phyloP scores from a whole-genome alignment of 2,329 filamentous ascomycete species.

The Fusarium sp. region DNA sequence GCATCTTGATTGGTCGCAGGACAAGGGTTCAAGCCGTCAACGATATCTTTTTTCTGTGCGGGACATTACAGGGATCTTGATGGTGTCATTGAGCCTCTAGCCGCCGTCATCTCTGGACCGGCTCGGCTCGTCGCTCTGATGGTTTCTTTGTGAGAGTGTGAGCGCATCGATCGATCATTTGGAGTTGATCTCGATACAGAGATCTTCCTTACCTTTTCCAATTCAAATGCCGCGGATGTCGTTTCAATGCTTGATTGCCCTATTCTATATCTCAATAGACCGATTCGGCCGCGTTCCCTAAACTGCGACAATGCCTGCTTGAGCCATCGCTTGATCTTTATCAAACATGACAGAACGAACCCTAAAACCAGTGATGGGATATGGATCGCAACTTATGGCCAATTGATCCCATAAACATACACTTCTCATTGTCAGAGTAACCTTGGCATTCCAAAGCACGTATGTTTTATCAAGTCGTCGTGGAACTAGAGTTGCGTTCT shows the following conservation, averaged over 20 bases:
- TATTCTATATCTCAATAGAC: not conserved
- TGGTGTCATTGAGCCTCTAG: conserved; percentile 36
- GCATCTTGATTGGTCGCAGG: conserved; percentile 25
- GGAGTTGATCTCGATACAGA: not conserved
- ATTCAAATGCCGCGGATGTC: not conserved
- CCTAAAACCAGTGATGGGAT: not conserved
- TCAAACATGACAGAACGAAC: not conserved
- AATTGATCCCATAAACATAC: not conserved
- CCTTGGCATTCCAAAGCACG: not conserved
- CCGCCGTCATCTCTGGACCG: conserved; percentile 13
- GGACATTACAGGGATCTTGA: conserved; percentile 32
- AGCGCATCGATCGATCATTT: not conserved
- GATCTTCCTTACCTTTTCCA: not conserved
- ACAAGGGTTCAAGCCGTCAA: conserved; percentile 33
- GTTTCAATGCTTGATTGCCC: not conserved
- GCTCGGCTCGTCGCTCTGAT: conserved; percentile 6
- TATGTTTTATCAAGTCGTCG: not conserved
- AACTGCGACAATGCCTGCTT: not conserved
- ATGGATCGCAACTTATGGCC: conserved; percentile 7
- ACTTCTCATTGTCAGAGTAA: not conserved
- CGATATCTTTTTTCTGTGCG: conserved; percentile 26
- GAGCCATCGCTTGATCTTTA: not conserved
- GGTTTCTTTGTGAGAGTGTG: not conserved
- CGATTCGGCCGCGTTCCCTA: not conserved
- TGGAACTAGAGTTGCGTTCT: not conserved